These are phyloP conservation scores for Neophaeococcomyces aloes DNA, from an alignment of 2,329 filamentous ascomycete species.

Conservation along the genomic window DNA sequence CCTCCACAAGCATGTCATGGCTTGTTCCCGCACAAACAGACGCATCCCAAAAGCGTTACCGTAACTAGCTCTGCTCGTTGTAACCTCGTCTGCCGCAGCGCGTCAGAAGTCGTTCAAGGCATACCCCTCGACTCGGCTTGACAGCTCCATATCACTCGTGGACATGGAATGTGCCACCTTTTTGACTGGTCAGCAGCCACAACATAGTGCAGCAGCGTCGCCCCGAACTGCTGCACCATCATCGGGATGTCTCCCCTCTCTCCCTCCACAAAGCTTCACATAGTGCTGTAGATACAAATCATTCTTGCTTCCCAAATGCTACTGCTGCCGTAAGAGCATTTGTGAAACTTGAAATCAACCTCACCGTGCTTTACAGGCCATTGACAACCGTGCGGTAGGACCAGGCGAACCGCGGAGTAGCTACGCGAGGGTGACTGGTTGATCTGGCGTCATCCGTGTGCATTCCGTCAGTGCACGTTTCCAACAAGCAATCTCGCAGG, in stretches of 20 bases:
- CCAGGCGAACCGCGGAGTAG: neutral
- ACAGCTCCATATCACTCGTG: conserved; percentile 3
- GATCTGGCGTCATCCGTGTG: conserved; percentile 7
- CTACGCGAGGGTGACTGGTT: neutral
- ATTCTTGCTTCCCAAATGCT: neutral
- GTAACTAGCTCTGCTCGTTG: conserved; percentile 4
- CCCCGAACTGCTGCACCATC: conserved; percentile 4
- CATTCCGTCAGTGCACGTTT: conserved; percentile 9
- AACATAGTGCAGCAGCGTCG: conserved; percentile 3
- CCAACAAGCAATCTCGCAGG: conserved; percentile 14
- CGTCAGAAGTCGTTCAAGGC: neutral
- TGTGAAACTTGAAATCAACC: neutral
- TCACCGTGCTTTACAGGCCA: neutral
- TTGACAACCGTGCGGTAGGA: conserved; percentile 1
- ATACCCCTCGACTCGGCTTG: conserved; percentile 3
- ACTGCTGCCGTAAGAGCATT: neutral
- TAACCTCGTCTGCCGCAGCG: conserved; percentile 1
- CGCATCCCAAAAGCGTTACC: neutral
- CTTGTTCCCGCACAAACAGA: neutral
- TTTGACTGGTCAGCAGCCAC: conserved; percentile 1
- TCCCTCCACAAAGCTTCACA: conserved; percentile 5
- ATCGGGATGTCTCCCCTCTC: neutral
- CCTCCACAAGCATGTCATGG: conserved; percentile 2
- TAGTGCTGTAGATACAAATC: neutral
- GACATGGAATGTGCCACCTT: neutral